Base-by-base conservation (phyloP, 2,329 filamentous ascomycete species). In the Venturia oleaginea region DNA sequence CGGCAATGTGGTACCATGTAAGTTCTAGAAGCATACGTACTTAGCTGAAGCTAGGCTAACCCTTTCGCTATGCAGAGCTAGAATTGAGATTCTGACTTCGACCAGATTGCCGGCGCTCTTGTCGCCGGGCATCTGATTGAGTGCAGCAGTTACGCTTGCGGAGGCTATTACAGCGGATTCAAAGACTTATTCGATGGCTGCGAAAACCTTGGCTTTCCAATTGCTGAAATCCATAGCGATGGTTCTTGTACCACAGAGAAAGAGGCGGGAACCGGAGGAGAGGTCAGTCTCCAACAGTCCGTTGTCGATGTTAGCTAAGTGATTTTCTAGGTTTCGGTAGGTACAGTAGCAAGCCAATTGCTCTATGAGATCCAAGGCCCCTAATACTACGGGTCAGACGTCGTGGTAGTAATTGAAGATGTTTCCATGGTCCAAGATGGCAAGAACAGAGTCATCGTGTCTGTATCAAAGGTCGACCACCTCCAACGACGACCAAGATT, bases 141-240 rank as follows among this genome's bases (percentile, higher is more conserved):
- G 65, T 77, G 75, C 67, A 74, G 74, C 62, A 77, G 71, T 55
- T 79, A 79, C 64, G 76, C 32, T 22, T 70, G 72, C 17, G 77
- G 77, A 2, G 77, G 76, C 2, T 78, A 79, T 67, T 79, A 76
- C 64, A 74, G 75, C 3, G 77, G 77, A 1, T 79, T 79, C 72
- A 78, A 74, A 38, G 34, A 68, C 34, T 67, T 70, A 22, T 67
- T 71, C 7, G 55, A 65, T 17, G 64, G 67, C 55, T 67, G 71
- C 24, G 64, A 70, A 42, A 65, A 81, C 62, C 77, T 78, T 22
- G 78, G 77, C 40, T 80, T 75, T 66, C 78, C 78, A 0, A 79
- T 80, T 59, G 78, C 77, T 4, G 78, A 80, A 66, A 78, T 80
- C 17, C 30, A 57, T 40, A n/a, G 19, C 24, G 38, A 65, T 4